Evolutionary conservation across 306 rosid genomes (phyloP), one percentile per base, ranked within the genome.

Genomic region (Acacia melanoxylon): DNA sequence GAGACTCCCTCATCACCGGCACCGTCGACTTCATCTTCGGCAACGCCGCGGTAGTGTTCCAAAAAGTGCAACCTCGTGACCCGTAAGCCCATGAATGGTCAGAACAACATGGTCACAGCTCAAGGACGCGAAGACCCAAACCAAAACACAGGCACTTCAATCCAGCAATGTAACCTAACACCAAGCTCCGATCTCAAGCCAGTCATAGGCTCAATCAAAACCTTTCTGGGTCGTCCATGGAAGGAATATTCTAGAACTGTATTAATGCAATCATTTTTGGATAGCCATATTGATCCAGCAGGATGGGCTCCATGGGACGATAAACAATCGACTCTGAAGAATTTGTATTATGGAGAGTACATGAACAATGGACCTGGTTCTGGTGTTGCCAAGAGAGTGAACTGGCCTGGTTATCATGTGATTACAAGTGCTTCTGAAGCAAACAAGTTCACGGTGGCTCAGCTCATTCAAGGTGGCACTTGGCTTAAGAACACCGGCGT

Each of bases 11-110:
- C 58, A 61, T 91, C 54, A 84, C 84, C 2, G 94, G 94, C 22
- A 89, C 91, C 0, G 86, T 91, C 0, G 94, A 91, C 80, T 91
- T 91, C 83, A 80, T 88, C 56, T 90, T 90, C 8, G 94, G 92
- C 11, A 80, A 90, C 33, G 92, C 92, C 0, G 92, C 89, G 0
- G 92, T 85, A 0, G 92, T 91, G 2, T 48, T 91, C 48, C 94
- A 91, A 27, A 27, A 87, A 87, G 49, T 87, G 91, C 49, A 72
- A 77, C 44, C 20, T 91, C 2, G 75, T 68, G 7, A 85, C 92
- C 19, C 72, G 91, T 71, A 87, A 84, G 67, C 91, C 91, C 59
- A 67, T 85, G 88, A 56, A 10, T 4, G 81, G 81, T 5, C 90
- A 87, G 54, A 54, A 69, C 29, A 89, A 91, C 88, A 87, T 89